These are phyloP conservation scores for Rhodotorula glutinis DNA, from an alignment of 1,284 basidiomycete species.

Conservation along the genomic window DNA sequence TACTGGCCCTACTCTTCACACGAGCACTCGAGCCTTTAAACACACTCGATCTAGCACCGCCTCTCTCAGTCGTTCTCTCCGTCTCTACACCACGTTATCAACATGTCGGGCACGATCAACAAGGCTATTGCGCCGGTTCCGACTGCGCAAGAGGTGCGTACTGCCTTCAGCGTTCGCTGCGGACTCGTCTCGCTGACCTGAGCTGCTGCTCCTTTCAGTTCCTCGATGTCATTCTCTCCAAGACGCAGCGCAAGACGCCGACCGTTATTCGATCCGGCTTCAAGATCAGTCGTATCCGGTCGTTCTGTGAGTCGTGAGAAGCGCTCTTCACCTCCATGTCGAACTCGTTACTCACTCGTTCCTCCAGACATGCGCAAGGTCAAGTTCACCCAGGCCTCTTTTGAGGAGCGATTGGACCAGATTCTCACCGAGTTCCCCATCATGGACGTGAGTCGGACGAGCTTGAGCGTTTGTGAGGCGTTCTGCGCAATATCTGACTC, in stretches of 20 bases:
- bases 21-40: too few relatives aligned
- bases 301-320: constrained; percentile 22
- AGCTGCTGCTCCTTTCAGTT: constrained; percentile 4
- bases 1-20: too few relatives aligned
- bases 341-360: constrained; percentile 55
- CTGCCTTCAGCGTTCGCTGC: too few relatives aligned
- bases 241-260: constrained; percentile 93
- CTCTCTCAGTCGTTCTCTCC: not conserved
- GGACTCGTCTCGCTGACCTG: not conserved
- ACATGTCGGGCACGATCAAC: constrained; percentile 38
- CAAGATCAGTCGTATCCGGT: constrained; percentile 76
- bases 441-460: constrained; percentile 65
- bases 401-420: constrained; percentile 91
- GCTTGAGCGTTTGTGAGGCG: too few relatives aligned
- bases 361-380: constrained; percentile 83
- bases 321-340: too few relatives aligned
- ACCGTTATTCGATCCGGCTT: constrained; percentile 99
- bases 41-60: not conserved
- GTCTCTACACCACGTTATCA: not conserved
- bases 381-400: constrained; percentile 97
- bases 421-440: constrained; percentile 96
- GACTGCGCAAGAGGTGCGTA: constrained; percentile 71
- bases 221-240: constrained; percentile 59
- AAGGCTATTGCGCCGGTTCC: constrained; percentile 97
- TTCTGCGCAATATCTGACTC: too few relatives aligned